Base-by-base conservation (phyloP, 306 rosid genomes). In the Prunus mongolica region DNA sequence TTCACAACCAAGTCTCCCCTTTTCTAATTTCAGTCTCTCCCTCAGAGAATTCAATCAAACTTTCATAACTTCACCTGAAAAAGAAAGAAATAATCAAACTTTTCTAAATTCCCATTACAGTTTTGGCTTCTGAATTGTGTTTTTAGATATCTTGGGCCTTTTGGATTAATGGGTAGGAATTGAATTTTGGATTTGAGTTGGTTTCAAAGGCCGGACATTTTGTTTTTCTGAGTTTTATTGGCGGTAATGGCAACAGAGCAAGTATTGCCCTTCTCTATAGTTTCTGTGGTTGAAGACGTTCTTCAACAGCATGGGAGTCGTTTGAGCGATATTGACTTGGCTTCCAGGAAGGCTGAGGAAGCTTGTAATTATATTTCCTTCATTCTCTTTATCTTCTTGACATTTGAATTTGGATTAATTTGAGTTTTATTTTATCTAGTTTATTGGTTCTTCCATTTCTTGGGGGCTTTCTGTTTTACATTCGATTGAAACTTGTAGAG, bases 281-380 rank as follows among this genome's bases (percentile, higher is more conserved):
- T 83, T 77, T 91, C 99, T 72, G 81, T 92, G 76, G 86, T 96
- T 10, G 88, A 96, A 79, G 92, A 88, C 52, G 87, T 96, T 89
- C 89, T 96, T 85, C 93, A 88, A 46, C 88, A 86, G 52, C 86
- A 91, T 5, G 83, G 87, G 30, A 25, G 69, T 6, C 83, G 79
- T 63, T 56, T 73, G 8, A 80, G 69, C 45, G 90, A 83, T 24
- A 12, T 61, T 52, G 88, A 76, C 62, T 83, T 87, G 76, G 85
- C 88, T 61, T 86, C 93, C 2, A 88, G 96, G 74, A 93, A 82
- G 76, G 83, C 87, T 7, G 98, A 91, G 66, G 97, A 93, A 89
- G 69, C 90, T 67, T 89, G 99, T 96, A 87, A n/a, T 34, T n/a
- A 18, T 27, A 15, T 44, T 20, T 34, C 9, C 27, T 71, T 20